Evolutionary conservation across 208 protist genomes (phyloP), one percentile per base, ranked within the genome.

Genomic region (Acanthamoeba triangularis): DNA sequence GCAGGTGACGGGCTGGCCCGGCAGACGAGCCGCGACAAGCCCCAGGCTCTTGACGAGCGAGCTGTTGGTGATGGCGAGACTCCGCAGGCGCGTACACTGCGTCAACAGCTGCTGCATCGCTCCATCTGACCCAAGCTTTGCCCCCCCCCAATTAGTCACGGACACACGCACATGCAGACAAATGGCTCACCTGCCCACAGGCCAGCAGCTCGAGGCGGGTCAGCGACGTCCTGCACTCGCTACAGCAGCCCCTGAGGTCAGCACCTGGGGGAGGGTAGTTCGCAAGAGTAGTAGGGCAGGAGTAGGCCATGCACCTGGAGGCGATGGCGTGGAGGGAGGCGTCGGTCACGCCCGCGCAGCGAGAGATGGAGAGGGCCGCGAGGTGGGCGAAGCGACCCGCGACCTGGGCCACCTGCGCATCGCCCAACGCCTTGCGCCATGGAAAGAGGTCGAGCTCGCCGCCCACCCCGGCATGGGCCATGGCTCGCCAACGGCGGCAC

Each of bases 61-160:
- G 25, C 80, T 88, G 80, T 63, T 88, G 49, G 14, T 88, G 44
- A 88, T 88, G 8, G 80, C 3, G n/a, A 88, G 80, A 23, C n/a
- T 41, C 4, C 80, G 18, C 10, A 88, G 80, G 7, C 80, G 44
- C 23, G 80, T 88, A 49, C 80, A 88, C 16, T 63, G 52, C 28
- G 80, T 23, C 11, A 88, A 49, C 6, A 88, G 80, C n/a, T 37
- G 41, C 5, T 63, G 80, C 80, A 88, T 88, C 25, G 49, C 41
- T 23, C 14, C 28, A 5, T 88, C 80, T 18, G 80, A 59, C 5
- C 80, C 80, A 28, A 82, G 23, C 74, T 82, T 0, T 47, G 8
- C 41, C 41, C 41, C 41, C 41, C 3, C 41, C 37, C 37, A 47
- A 67, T 33, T 28, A 85, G 35, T 30, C 30, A 74, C 28, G 18